A percentile compares a stretch with the other conserved stretches of the same genome.
phyloP scores from a whole-genome alignment of 2,329 filamentous ascomycete species.

The Dactylonectria macrodidyma region DNA sequence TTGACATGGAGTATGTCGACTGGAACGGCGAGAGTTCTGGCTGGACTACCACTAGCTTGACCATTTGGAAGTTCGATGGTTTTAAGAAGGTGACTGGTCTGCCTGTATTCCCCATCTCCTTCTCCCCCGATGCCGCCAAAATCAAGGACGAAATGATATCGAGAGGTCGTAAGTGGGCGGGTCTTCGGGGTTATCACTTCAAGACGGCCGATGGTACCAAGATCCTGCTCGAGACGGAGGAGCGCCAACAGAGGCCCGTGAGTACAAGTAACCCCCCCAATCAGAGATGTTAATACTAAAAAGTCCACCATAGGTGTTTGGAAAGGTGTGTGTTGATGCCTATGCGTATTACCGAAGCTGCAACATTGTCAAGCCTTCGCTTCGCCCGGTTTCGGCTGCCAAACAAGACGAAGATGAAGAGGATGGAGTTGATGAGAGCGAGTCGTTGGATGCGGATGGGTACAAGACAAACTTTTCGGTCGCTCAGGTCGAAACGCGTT shows the following conservation, averaged over 20 bases:
- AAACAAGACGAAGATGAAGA: background rate
- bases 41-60: slow-evolving; percentile 41
- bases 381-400: slow-evolving; percentile 31
- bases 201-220: slow-evolving; percentile 49
- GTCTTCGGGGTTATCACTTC: slow-evolving; percentile 53
- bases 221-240: slow-evolving; percentile 45
- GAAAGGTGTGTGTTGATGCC: slow-evolving; percentile 53
- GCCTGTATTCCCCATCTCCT: slow-evolving; percentile 50
- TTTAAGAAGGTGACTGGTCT: slow-evolving; percentile 47
- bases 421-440: background rate
- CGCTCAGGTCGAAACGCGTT: slow-evolving; percentile 23
- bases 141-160: slow-evolving; percentile 46
- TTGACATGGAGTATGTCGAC: slow-evolving; percentile 54
- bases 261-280: background rate
- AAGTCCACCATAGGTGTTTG: slow-evolving; percentile 31
- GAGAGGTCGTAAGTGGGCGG: slow-evolving; percentile 52
- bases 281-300: background rate
- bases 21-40: slow-evolving; percentile 54
- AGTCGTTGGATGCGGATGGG: slow-evolving; percentile 8
- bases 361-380: slow-evolving; percentile 48
- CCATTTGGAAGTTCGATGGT: slow-evolving; percentile 48
- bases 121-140: slow-evolving; percentile 38
- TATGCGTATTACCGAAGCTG: slow-evolving; percentile 54
- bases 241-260: slow-evolving; percentile 47
- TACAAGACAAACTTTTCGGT: slow-evolving; percentile 28